Evolutionary conservation across 2,329 filamentous ascomycete species (phyloP).

Genomic region (Coniochaeta ligniaria): DNA sequence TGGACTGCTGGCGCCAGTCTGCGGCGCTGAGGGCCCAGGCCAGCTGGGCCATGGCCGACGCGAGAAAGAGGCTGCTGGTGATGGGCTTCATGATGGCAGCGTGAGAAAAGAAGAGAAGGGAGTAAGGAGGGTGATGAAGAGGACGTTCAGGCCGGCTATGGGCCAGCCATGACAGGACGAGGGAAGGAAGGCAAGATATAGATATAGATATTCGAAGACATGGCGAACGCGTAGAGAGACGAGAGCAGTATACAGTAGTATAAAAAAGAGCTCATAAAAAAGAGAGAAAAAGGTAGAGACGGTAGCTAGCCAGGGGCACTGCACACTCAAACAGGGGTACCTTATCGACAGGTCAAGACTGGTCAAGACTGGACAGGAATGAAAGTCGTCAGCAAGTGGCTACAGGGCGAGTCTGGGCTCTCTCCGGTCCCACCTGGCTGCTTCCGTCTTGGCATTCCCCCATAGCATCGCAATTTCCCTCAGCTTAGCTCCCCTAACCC

Average conservation of each 20-base stretch:
- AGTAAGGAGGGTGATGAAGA: neutral
- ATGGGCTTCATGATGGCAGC: neutral
- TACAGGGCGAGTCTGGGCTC: no score
- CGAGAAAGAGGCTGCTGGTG: conserved; percentile 2
- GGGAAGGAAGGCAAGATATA: neutral
- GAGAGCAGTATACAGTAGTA: neutral
- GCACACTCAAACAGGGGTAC: neutral
- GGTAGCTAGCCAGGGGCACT: no score
- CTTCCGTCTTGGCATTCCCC: no score
- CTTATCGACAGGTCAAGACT: no score
- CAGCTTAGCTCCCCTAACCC: no score
- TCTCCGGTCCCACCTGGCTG: no score
- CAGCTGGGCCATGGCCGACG: neutral
- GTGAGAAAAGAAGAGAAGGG: neutral
- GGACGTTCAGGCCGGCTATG: neutral
- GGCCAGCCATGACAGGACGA: neutral
- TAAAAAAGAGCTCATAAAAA: no score
- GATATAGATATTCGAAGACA: neutral
- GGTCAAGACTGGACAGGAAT: neutral
- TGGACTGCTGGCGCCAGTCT: conserved; percentile 30
- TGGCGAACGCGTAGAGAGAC: neutral
- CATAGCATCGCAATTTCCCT: no score
- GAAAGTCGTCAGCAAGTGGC: neutral
- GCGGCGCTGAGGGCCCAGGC: neutral
- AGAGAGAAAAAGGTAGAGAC: neutral